Percentiles rank a stretch among this genome's conserved stretches.
Conservation (phyloP, 2,329 filamentous ascomycete genomes). For the Zymoseptoria tritici region DNA sequence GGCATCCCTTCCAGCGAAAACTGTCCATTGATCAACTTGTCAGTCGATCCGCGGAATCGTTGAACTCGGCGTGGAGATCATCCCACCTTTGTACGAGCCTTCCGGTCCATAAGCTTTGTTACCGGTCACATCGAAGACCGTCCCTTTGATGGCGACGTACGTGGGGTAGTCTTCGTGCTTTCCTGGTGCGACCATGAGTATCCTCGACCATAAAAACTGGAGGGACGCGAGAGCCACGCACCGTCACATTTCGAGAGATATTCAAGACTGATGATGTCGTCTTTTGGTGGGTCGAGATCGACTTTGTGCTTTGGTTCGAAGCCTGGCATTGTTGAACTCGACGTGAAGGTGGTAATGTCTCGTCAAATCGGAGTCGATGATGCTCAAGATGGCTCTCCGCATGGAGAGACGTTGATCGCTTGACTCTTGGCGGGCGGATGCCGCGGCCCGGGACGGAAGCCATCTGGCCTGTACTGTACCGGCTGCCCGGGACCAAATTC, state of each 20-base stretch:
- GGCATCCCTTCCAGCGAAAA: conserved; percentile 92
- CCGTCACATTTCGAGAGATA: conserved; percentile 77
- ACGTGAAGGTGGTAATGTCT: neutral
- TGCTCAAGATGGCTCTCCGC: neutral
- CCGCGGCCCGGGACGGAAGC: neutral
- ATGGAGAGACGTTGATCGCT: neutral
- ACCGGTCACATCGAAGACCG: conserved; percentile 86
- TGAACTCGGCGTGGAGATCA: neutral
- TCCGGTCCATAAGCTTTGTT: conserved; percentile 80
- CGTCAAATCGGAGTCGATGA: neutral
- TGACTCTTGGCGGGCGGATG: neutral
- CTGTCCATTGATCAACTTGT: conserved; percentile 41
- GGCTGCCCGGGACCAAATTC: neutral
- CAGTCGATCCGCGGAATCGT: neutral
- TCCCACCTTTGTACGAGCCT: conserved; percentile 72
- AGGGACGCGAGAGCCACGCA: conserved; percentile 42
- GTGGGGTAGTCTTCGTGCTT: conserved; percentile 54
- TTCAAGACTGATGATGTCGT: conserved; percentile 74
- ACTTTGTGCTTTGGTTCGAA: conserved; percentile 76
- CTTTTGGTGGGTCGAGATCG: conserved; percentile 72
- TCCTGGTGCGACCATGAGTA: conserved; percentile 39
- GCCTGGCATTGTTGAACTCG: conserved; percentile 20
- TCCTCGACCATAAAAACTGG: neutral
- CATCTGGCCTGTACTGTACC: neutral
- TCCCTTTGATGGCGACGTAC: conserved; percentile 64